Evolutionary conservation across 2,329 filamentous ascomycete genomes (phyloP), one percentile per base, ranked within the genome.

Genomic region (Fusarium compactum): DNA sequence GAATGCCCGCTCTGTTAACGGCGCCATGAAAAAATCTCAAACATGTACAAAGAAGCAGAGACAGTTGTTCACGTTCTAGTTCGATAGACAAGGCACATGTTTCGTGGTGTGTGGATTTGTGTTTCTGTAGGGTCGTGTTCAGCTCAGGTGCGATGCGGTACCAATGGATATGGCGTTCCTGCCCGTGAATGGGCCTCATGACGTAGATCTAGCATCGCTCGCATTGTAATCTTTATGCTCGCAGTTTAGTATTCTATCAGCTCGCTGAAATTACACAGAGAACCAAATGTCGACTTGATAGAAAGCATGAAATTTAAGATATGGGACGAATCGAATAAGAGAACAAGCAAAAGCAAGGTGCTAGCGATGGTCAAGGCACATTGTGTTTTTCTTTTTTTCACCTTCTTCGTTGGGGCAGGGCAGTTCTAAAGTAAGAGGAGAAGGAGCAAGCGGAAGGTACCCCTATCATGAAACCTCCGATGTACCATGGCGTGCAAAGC

Each of bases 111-210:
- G 56, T 54, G 66, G 63, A 53, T 65, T 62, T 63, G 67, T 56
- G 64, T 53, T 64, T 62, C 55, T 63, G 63, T 58, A 67, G 61
- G 67, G 56, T 71, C 62, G 38, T 46, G 59, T 63, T 48, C 47
- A 52, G 48, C 48, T 52, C 38, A 24, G 47, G 47, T 50, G 32
- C 45, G 29, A 30, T 24, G 20, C 44, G 24, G 44, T 46, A 46
- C 44, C 6, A 18, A 15, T 27, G 27, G 9, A 34, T 45, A 40
- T 60, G 60, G 61, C 59, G 54, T 61, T 43, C 59, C 50, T 64
- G 59, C 25, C 48, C 14, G 18, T 52, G 50, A 58, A 64, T 64
- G 44, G 62, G 43, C 29, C 62, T 69, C 46, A 71, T 66, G 69
- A 71, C 69, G 69, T 70, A 68, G 52, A 58, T 70, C 58, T 48